Evolutionary conservation across 352 stramenopile genomes (phyloP).

Genomic region (Globisporangium megalacanthum): DNA sequence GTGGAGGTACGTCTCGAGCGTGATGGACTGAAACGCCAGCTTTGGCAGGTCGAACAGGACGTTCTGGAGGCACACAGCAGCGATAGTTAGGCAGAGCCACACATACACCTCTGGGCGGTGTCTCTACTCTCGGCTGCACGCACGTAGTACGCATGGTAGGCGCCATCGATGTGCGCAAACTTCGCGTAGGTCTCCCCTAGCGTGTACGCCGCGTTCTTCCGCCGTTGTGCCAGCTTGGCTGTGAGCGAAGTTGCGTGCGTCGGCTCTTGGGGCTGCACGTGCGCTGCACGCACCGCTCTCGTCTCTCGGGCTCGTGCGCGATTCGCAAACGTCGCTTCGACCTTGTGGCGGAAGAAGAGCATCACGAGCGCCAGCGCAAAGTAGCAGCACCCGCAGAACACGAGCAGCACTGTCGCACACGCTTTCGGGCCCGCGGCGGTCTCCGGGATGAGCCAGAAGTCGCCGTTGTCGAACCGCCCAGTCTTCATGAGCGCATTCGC

Average conservation of each 20-base stretch:
- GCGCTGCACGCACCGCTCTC: not conserved
- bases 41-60: slow-evolving; percentile 26
- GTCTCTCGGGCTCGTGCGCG: slow-evolving; percentile 3
- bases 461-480: slow-evolving; percentile 29
- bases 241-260: not conserved
- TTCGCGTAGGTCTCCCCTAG: slow-evolving; percentile 13
- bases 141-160: slow-evolving; percentile 38
- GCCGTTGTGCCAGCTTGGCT: not conserved
- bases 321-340: not conserved
- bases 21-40: slow-evolving; percentile 36
- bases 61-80: slow-evolving; percentile 10
- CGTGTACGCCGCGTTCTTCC: slow-evolving; percentile 9
- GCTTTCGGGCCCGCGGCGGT: slow-evolving; percentile 23
- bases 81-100: not conserved
- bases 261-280: not conserved
- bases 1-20: slow-evolving; percentile 26
- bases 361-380: slow-evolving; percentile 28
- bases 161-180: slow-evolving; percentile 30
- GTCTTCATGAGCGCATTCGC: slow-evolving; percentile 45
- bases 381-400: slow-evolving; percentile 28
- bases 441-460: slow-evolving; percentile 40
- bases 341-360: slow-evolving; percentile 23
- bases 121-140: not conserved
- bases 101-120: too few species aligned
- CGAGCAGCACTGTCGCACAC: slow-evolving; percentile 23